Evolutionary conservation across 192 early-diverging fungal genomes (phyloP), one percentile per base, ranked within the genome.

Genomic region (Coemansia asiatica): DNA sequence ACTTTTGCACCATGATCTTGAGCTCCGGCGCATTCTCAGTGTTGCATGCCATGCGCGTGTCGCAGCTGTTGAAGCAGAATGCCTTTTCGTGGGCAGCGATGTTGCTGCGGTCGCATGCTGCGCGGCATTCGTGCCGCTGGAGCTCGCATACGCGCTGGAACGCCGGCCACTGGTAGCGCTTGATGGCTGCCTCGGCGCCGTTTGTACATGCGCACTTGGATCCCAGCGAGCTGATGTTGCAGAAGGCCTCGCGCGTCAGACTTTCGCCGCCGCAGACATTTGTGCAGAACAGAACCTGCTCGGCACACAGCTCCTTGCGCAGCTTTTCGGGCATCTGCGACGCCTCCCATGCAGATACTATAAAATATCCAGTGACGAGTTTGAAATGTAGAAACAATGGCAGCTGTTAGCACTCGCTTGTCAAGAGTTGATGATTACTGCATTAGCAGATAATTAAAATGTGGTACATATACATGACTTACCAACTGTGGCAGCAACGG

Each of bases 121-220:
- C 18, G 35, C 71, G 73, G 58, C 79, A 81, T 40, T 81, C 79
- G 36, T 68, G 50, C 31, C 73, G 69, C 26, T 72, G 69, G 1
- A 74, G 67, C 70, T 81, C 73, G 73, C 79, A 81, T 12, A 81
- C 79, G 44, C 79, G 79, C 69, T 76, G 79, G 79, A 76, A 81
- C 21, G 71, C 79, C 7, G 79, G 79, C 79, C 79, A 81, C 57
- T 81, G 79, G 62, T 75, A 70, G 63, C 79, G 73, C 48, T 58
- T 73, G 58, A 81, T 73, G n/a, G 74, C 66, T 2, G 74, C 63
- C 19, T 81, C 79, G 29, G 79, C 79, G n/a, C 79, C 79, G 31
- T 81, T 81, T 56, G 27, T 65, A 64, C 79, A 81, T 12, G 50
- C 19, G 64, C 79, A 81, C 46, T 81, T 81, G 56, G 79, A 75